Conservation (phyloP, 345 rosid genomes). For the Erodium maritimum region DNA sequence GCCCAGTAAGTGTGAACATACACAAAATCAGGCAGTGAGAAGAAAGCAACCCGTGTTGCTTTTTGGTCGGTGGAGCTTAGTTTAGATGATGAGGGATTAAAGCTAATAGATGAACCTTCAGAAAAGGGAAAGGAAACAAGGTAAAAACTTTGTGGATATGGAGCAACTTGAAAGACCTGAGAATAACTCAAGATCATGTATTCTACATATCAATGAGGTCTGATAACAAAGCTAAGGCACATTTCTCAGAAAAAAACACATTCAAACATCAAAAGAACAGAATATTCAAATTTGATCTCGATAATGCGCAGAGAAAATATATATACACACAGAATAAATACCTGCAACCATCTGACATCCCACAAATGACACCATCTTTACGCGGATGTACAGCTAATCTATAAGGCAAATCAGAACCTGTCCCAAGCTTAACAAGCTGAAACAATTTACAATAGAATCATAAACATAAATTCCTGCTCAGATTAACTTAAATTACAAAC, state of each 20-base stretch:
- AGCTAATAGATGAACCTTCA: not conserved
- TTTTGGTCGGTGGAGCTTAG: no score
- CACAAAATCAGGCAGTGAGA: no score
- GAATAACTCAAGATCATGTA: no score
- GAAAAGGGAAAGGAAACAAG: no score
- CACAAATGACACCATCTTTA: conserved; percentile 69
- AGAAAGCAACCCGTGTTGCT: no score
- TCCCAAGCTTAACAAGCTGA: conserved; percentile 42
- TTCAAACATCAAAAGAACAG: no score
- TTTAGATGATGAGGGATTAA: not conserved
- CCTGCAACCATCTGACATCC: conserved; percentile 66
- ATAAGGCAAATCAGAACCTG: conserved; percentile 69
- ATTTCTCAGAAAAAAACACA: not conserved
- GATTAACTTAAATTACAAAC: not conserved
- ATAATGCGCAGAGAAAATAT: not conserved
- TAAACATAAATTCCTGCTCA: not conserved
- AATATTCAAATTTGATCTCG: no score
- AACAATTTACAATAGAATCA: not conserved
- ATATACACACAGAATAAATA: no score
- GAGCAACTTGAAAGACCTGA: no score
- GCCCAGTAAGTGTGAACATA: no score
- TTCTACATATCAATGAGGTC: not conserved
- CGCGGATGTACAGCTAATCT: conserved; percentile 74
- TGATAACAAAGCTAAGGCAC: not conserved
- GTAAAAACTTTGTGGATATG: not conserved